Percentiles rank a stretch among this genome's conserved stretches.
Evolutionary conservation across 2,329 filamentous ascomycete species (phyloP).

Genomic region (Trichophyton schoenleinii): DNA sequence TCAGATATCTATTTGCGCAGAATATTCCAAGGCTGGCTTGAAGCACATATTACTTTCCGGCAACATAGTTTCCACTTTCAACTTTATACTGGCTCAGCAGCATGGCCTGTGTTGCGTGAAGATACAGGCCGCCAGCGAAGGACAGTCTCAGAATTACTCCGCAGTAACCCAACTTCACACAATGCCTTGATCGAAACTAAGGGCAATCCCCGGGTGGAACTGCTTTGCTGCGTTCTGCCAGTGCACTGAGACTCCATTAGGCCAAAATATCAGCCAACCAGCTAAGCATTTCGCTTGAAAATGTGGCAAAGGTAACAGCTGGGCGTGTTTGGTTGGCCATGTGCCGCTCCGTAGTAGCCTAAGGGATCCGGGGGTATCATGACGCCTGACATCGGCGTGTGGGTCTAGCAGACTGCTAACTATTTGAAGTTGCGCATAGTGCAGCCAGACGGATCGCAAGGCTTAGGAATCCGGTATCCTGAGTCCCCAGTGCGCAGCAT

Average conservation of each 20-base stretch:
- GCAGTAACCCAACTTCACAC: background rate
- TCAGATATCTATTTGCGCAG: background rate
- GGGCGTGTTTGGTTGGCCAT: too few species aligned
- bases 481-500: too few species aligned
- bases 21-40: background rate
- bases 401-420: too few species aligned
- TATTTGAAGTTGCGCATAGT: too few species aligned
- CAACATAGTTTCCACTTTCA: background rate
- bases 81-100: background rate
- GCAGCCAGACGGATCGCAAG: too few species aligned
- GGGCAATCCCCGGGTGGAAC: background rate
- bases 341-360: too few species aligned
- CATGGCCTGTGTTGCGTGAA: background rate
- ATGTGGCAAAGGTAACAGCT: background rate
- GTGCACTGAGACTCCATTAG: slow-evolving; percentile 2
- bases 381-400: too few species aligned
- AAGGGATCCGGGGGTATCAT: too few species aligned
- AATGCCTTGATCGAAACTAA: background rate
- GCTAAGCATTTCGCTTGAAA: slow-evolving; percentile 2
- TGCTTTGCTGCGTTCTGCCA: slow-evolving; percentile 1
- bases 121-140: slow-evolving; percentile 1
- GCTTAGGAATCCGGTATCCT: too few species aligned
- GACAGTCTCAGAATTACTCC: background rate
- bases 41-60: background rate
- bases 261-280: background rate